Conservation (phyloP, 768 basidiomycete species). For the Tremella fuciformis region DNA sequence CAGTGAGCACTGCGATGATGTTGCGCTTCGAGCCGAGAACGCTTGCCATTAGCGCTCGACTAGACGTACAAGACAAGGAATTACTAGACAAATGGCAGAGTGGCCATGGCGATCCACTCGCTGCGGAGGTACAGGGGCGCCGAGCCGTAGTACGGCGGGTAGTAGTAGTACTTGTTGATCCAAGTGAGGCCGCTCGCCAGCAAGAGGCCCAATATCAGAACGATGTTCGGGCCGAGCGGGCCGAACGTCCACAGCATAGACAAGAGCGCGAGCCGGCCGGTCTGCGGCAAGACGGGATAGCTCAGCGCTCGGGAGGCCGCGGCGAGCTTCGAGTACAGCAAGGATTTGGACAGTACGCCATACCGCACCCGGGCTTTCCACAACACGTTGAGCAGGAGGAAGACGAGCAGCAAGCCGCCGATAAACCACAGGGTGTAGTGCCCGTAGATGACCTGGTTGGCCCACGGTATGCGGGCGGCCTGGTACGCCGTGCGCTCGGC, state of each 20-base stretch:
- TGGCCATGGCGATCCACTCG: constrained; percentile 53
- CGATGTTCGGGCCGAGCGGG: constrained; percentile 9
- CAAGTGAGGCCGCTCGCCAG: constrained; percentile 7
- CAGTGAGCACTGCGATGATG: constrained; percentile 48
- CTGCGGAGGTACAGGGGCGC: constrained; percentile 33
- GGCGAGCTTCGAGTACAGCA: constrained; percentile 9
- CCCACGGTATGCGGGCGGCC: constrained; percentile 12
- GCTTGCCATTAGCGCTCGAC: not conserved
- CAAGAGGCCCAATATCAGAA: not conserved
- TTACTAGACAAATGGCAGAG: constrained; percentile 51
- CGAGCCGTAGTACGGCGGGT: constrained; percentile 12
- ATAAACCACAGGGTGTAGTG: constrained; percentile 11
- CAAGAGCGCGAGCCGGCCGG: not conserved
- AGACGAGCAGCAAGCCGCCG: constrained; percentile 2
- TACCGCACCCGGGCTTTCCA: not conserved
- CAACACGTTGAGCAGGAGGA: not conserved
- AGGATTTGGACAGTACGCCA: not conserved
- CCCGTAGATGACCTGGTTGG: constrained; percentile 10
- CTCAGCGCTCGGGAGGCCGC: not conserved
- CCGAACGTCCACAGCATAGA: constrained; percentile 12
- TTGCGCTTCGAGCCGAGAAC: constrained; percentile 53
- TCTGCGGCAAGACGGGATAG: constrained; percentile 3
- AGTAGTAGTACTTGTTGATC: constrained; percentile 19
- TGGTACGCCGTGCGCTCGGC: constrained; percentile 14
- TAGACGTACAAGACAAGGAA: constrained; percentile 17